These are phyloP conservation scores for Adansonia madagascariensis DNA, from an alignment of 441 rosid species.

Conservation along the genomic window DNA sequence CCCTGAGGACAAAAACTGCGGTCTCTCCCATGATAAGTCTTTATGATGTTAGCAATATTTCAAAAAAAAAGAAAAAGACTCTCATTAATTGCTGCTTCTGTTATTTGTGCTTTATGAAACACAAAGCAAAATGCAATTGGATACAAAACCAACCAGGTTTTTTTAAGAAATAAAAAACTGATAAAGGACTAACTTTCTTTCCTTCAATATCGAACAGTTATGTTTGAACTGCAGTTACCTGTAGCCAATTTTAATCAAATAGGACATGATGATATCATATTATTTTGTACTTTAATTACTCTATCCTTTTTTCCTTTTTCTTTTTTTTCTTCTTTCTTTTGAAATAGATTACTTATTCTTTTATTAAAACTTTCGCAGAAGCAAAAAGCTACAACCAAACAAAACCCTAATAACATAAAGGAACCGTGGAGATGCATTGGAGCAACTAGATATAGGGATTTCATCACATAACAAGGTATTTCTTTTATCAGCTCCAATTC, in stretches of 20 bases:
- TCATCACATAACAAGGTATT: conserved; percentile 5
- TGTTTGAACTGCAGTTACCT: conserved; percentile 10
- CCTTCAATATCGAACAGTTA: neutral
- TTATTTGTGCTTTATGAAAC: neutral
- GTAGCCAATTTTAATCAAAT: conserved; percentile 5
- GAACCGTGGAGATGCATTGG: neutral
- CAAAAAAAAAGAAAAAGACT: neutral
- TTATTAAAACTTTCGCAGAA: neutral
- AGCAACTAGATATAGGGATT: neutral
- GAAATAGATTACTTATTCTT: neutral
- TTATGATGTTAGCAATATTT: neutral
- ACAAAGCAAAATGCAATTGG: neutral
- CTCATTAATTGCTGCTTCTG: neutral
- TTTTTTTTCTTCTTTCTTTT: neutral
- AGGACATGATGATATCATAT: neutral
- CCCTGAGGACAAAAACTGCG: neutral
- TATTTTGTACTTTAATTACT: neutral
- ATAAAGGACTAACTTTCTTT: conserved; percentile 11
- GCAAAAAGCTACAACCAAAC: conserved; percentile 3
- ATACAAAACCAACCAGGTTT: neutral
- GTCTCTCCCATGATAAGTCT: neutral
- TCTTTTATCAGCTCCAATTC: conserved; percentile 22
- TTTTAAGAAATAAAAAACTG: neutral
- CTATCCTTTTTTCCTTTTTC: no score
- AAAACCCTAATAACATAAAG: neutral